phyloP scores from a whole-genome alignment of 768 basidiomycete species.

The Dioszegia hungarica region DNA sequence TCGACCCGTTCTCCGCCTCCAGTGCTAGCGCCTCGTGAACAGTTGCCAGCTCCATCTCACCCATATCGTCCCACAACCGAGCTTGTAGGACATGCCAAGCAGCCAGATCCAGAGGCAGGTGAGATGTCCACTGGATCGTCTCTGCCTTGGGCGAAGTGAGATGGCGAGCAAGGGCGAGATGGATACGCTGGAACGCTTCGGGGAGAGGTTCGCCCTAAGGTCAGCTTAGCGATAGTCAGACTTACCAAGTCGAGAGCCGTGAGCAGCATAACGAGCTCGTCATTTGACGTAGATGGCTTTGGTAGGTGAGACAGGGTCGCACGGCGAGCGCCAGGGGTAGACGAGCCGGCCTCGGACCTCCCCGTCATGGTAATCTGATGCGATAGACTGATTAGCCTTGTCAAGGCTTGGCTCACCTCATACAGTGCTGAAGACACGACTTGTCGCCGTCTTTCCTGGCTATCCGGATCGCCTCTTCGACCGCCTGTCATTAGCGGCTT shows the following conservation, averaged over 20 bases:
- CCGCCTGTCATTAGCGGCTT: slow-evolving; percentile 16
- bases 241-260: slow-evolving; percentile 43
- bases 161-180: slow-evolving; percentile 21
- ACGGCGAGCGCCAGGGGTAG: slow-evolving; percentile 11
- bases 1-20: slow-evolving; percentile 2
- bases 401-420: slow-evolving; percentile 29
- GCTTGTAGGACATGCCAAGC: slow-evolving; percentile 39
- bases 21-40: slow-evolving; percentile 40
- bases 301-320: slow-evolving; percentile 27
- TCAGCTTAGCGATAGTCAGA: not conserved
- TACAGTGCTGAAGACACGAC: slow-evolving; percentile 42
- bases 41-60: slow-evolving; percentile 22
- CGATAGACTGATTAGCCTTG: slow-evolving; percentile 8
- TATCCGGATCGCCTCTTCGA: slow-evolving; percentile 47
- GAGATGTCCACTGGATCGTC: not conserved
- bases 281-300: slow-evolving; percentile 26
- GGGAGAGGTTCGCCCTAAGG: slow-evolving; percentile 43
- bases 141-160: slow-evolving; percentile 13
- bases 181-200: slow-evolving; percentile 33
- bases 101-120: slow-evolving; percentile 17
- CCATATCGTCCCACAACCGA: slow-evolving; percentile 39
- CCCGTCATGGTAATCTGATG: slow-evolving; percentile 11
- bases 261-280: slow-evolving; percentile 40
- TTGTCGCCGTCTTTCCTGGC: slow-evolving; percentile 46
- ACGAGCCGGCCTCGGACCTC: slow-evolving; percentile 4